Base-by-base conservation (phyloP, 2,329 filamentous ascomycete genomes). In the Penicillium sp. region DNA sequence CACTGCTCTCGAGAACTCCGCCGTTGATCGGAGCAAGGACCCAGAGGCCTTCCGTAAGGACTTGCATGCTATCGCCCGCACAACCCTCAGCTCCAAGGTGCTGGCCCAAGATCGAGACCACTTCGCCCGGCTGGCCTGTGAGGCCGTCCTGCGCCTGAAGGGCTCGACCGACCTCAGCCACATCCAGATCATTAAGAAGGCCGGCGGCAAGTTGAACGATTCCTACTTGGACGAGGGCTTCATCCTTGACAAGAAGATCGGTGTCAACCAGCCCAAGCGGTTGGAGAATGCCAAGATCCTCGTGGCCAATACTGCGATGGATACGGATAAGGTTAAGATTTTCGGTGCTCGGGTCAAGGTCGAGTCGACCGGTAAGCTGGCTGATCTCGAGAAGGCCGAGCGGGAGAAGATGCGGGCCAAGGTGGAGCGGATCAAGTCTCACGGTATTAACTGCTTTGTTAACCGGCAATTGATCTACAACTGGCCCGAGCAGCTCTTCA, bases 321-420 rank as follows among this genome's bases (percentile, higher is more conserved):
- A 99, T 79, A 99, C 95, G 37, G 95, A 99, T 81, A 99, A 99
- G 84, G 91, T 99, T 82, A 99, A 99, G 85, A 98, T 99, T 71
- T 99, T 99, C 71, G 95, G 95, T 64, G 95, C 95, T 16, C 87
- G 94, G 60, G 92, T 99, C 71, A 98, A 98, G 85, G 95, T 99
- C 60, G 90, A 91, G 68, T 94, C 92, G 35, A 99, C 95, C 3
- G 92, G 92, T 76, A 97, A 98, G 83, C 85, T 99, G 51, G 95
- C 95, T n/a, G 95, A 99, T 72, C 83, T 99, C 55, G 95, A 99
- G 79, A 96, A 96, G 85, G 95, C 95, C 6, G 95, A 98, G 82
- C 90, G 92, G 71, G 95, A 99, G 71, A 98, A 98, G 88, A 99
- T 99, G 95, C 96, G 93, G 84, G 90, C 91, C 66, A 99, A 99